Percentiles rank a stretch among this genome's conserved stretches.
These are phyloP conservation scores for Phytophthora cryptogea DNA, from an alignment of 352 stramenopile genomes.

Conservation along the genomic window DNA sequence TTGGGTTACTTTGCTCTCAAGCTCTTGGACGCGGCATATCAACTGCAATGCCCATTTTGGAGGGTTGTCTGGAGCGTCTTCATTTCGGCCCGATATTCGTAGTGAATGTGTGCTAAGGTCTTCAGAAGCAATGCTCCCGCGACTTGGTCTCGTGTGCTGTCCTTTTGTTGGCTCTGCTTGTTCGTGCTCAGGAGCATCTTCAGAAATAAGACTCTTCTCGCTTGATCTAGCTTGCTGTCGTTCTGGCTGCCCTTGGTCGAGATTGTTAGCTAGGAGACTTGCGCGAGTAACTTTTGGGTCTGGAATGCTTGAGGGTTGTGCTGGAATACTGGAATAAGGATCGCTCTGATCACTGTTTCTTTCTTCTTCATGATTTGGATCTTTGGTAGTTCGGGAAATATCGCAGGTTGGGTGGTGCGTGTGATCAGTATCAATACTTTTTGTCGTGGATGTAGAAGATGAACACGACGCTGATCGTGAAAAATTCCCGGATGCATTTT, in stretches of 20 bases:
- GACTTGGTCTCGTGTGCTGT: neutral
- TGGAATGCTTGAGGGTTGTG: neutral
- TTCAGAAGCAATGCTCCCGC: slow-evolving; percentile 4
- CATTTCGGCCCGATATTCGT: neutral
- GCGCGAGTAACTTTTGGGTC: neutral
- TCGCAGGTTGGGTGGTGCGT: slow-evolving; percentile 1
- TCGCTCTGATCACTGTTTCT: neutral
- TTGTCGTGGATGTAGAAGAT: neutral
- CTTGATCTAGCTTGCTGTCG: neutral
- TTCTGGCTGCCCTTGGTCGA: neutral
- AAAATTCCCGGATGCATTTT: neutral
- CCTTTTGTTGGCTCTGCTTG: neutral
- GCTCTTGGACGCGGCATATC: slow-evolving; percentile 8
- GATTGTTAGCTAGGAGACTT: neutral
- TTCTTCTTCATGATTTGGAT: neutral
- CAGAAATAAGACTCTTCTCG: neutral
- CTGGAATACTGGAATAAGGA: neutral
- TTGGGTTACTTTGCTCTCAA: slow-evolving; percentile 13
- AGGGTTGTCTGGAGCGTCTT: slow-evolving; percentile 11
- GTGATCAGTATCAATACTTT: neutral
- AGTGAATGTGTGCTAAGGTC: neutral
- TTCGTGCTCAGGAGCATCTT: neutral
- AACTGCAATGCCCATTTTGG: slow-evolving; percentile 15
- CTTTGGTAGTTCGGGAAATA: neutral
- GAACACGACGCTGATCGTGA: neutral